Base-by-base conservation (phyloP, 2,329 filamentous ascomycete species). In the Alternaria novae-zelandiae region DNA sequence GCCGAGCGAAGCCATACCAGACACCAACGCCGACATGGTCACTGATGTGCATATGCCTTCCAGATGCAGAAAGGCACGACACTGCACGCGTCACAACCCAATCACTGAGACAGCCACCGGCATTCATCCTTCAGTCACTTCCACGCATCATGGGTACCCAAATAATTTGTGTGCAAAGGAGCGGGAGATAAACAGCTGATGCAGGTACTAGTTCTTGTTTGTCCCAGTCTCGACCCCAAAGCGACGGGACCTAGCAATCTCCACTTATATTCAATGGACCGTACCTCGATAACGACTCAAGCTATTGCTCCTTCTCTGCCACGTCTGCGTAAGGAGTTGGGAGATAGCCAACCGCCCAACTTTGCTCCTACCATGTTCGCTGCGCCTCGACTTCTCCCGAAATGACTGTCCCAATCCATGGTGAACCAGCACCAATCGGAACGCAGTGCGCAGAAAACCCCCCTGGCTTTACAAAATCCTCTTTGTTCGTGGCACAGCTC, bases 1-100 rank as follows among this genome's bases (percentile, higher is more conserved):
- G 63, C 67, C 69, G 67, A 70, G 61, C 43, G 26, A 50, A 57
- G 25, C 57, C 64, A 66, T 53, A 65, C 57, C 47, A 65, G 57
- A 54, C 60, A 43, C 36, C 45, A 65, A 50, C 65, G 56, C 66
- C 51, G 63, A 57, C 54, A 47, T 15, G 60, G 63, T 65, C 54
- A 60, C 59, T 49, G 32, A 59, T 9, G 54, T 45, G 44, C 49
- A 21, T 23, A 13, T 47, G 43, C 36, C 45, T 11, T 10, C 56
- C 56, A 43, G 20, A 54, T 57, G 30, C 23, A 56, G 59, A 26
- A 25, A 59, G 50, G 57, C 47, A 20, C 20, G 15, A 47, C 20
- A 47, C 55, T 54, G 67, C 58, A 61, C 63, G 60, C 63, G 65
- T 65, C 64, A 68, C 64, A 36, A 57, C 26, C 53, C 28, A 28